These are phyloP conservation scores for Neoconidiobolus thromboides DNA, from an alignment of 371 early-diverging fungal genomes.

Conservation along the genomic window DNA sequence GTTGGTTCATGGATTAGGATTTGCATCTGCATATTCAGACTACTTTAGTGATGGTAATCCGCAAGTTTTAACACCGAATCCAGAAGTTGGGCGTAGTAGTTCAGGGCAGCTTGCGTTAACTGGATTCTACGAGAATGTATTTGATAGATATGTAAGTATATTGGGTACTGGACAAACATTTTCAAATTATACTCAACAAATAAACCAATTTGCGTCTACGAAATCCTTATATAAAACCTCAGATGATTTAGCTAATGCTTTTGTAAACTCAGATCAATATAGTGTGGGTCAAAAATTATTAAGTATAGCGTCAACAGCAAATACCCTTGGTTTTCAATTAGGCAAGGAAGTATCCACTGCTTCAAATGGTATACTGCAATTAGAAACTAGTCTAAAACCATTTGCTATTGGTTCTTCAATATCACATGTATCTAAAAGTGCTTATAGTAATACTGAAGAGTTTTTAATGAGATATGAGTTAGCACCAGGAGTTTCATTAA, in stretches of 20 bases:
- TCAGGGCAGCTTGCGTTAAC: neutral
- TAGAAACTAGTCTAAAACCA: slow-evolving; percentile 15
- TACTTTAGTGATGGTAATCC: slow-evolving; percentile 8
- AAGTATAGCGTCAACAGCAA: slow-evolving; percentile 4
- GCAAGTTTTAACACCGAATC: slow-evolving; percentile 10
- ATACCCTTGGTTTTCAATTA: slow-evolving; percentile 5
- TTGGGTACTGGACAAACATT: neutral
- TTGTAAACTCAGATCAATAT: slow-evolving; percentile 8
- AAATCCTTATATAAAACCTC: neutral
- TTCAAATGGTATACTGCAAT: slow-evolving; percentile 3
- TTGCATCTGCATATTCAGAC: slow-evolving; percentile 23
- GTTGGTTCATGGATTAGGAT: slow-evolving; percentile 37
- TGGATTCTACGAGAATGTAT: slow-evolving; percentile 6
- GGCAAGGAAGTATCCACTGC: neutral
- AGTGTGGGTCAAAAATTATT: slow-evolving; percentile 8
- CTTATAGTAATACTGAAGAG: slow-evolving; percentile 20
- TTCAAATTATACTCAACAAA: neutral
- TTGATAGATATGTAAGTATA: slow-evolving; percentile 1
- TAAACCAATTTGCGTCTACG: slow-evolving; percentile 3
- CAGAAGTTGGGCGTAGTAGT: neutral
- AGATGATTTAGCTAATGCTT: neutral
- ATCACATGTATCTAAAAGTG: slow-evolving; percentile 22
- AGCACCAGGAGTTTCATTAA: neutral
- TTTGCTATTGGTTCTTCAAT: slow-evolving; percentile 26
- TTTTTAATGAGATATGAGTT: slow-evolving; percentile 26